Evolutionary conservation across 345 rosid species (phyloP), one percentile per base, ranked within the genome.

Genomic region (Eucalyptus urophylla): DNA sequence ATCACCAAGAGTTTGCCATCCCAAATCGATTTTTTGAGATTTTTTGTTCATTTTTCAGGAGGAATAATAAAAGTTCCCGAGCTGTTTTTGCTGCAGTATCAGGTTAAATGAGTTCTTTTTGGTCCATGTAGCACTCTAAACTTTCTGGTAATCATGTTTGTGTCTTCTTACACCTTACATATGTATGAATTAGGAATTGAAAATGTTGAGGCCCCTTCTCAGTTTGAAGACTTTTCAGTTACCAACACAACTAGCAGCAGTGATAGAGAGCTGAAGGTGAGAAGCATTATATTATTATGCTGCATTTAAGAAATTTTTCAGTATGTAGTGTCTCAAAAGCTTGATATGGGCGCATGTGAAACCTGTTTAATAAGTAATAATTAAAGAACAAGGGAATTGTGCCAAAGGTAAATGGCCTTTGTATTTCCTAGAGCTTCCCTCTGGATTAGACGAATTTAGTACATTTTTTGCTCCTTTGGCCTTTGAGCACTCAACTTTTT

Each of bases 201-300:
- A 91, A 94, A 90, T 87, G 93, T 90, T 86, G 91, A 90, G 76
- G 89, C 94, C 49, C 90, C 95, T 88, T 91, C 94, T 83, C 92
- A 93, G 62, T 92, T 94, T 90, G 94, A 94, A 86, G 94, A 93
- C 67, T 93, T 95, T 88, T 50, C 88, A 29, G 89, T 95, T 90
- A 90, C 91, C 7, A 89, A 88, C 51, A 85, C 90, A n/a, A 53
- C 62, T 86, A 88, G 81, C 67, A 47, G 89, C 24, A 90, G 92
- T n/a, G 76, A 86, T 67, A 56, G 89, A 86, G 93, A 94, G 60
- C 72, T 94, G 40, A 94, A 94, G 96, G 98, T 94, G 90, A 29
- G 40, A 22, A 54, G 40, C 87, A 81, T 29, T 86, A 31, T 49
- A 49, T 40, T 50, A 65, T 49, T 86, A 49, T 49, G n/a, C 40